Base-by-base conservation (phyloP, 1,284 basidiomycete genomes). In the Sanghuangporus weigelae region DNA sequence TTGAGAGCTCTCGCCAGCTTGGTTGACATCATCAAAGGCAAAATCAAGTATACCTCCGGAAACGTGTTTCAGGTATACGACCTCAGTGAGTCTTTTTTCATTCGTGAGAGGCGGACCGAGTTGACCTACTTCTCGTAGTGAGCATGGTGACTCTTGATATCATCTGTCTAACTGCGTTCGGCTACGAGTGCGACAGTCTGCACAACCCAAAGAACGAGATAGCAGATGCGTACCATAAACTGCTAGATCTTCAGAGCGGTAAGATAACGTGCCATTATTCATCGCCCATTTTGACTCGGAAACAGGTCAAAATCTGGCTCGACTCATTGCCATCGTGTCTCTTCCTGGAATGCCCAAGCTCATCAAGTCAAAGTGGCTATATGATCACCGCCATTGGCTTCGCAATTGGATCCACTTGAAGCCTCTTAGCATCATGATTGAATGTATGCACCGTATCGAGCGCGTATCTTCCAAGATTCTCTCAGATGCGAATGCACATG, bases 141-240 rank as follows among this genome's bases (percentile, higher is more conserved):
- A 78, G 77, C 67, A 83, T 81, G 70, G 79, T 79, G 1, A 81
- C 80, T 0, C 74, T 83, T 2, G 80, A 82, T 64, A 80, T 83
- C 59, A 81, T 83, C 40, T 81, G 79, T 69, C 73, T 76, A 12
- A 78, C 80, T 5, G 80, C 80, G 0, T 81, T 82, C 63, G 79
- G 80, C 14, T 82, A 82, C 66, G 71, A 73, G 54, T 67, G 80
- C 7, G 77, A 81, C 64, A 78, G 78, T 2, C 70, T 83, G n/a
- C 75, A 76, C 62, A 73, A 81, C 61, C 78, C 79, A 4, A 70
- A 78, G 62, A 80, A 81, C 61, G 79, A 80, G 62, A 73, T 83
- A 7, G 77, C 80, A 7, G 73, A 75, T 35, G 80, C 81, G 3
- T 82, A 81, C 64, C 78, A 81, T 57, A 69, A 72, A 1, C 69